A percentile compares a stretch with the other conserved stretches of the same genome.
Evolutionary conservation across 2,329 filamentous ascomycete species (phyloP).

Genomic region (Colletotrichum cereale): DNA sequence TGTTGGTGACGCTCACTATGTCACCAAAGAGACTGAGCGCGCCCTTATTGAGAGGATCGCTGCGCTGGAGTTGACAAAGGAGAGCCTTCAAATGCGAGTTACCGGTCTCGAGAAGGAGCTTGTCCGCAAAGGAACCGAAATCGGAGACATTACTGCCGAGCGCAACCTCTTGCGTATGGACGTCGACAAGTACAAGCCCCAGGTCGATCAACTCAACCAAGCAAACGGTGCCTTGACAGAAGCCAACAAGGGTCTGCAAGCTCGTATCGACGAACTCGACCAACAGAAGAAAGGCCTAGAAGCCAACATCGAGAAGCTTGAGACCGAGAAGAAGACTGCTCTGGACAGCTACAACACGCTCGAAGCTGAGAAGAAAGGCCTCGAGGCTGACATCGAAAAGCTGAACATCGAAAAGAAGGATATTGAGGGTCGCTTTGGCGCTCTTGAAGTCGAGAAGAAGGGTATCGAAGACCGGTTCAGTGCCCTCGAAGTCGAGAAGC

Average conservation of each 20-base stretch:
- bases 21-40: conserved; percentile 34
- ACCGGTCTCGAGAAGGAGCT: conserved; percentile 38
- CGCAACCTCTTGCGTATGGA: conserved; percentile 32
- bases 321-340: conserved; percentile 29
- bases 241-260: conserved; percentile 30
- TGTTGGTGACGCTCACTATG: conserved; percentile 34
- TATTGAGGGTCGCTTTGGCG: conserved; percentile 16
- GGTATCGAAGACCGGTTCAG: conserved; percentile 23
- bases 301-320: conserved; percentile 31
- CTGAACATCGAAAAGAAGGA: conserved; percentile 31
- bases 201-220: conserved; percentile 29
- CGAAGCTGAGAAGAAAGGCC: conserved; percentile 29
- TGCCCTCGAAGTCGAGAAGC: conserved; percentile 30
- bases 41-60: conserved; percentile 40
- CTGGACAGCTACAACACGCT: conserved; percentile 25
- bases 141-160: conserved; percentile 38
- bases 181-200: conserved; percentile 32
- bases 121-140: conserved; percentile 28
- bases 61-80: conserved; percentile 38
- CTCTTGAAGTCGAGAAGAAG: conserved; percentile 27
- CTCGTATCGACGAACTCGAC: conserved; percentile 37
- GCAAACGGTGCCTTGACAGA: conserved; percentile 36
- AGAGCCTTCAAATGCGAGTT: conserved; percentile 31
- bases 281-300: conserved; percentile 37
- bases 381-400: conserved; percentile 22